Percentiles rank a stretch among this genome's conserved stretches.
Conservation (phyloP, 2,329 filamentous ascomycete species). For the Exophiala viscosa region DNA sequence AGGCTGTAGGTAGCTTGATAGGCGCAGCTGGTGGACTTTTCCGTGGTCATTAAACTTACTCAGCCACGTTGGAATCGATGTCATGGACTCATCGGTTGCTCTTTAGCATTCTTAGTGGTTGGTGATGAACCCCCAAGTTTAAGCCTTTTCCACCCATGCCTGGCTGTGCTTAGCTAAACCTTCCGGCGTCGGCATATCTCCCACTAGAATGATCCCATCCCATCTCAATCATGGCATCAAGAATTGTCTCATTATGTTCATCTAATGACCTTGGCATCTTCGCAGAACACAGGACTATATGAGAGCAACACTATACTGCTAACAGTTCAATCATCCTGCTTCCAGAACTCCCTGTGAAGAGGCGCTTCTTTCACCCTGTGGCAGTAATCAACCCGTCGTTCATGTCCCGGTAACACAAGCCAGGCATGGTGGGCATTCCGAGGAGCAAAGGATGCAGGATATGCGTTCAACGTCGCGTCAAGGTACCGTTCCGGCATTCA, state of each 20-base stretch:
- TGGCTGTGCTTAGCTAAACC: too few species aligned
- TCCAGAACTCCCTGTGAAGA: background rate
- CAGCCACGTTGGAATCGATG: too few species aligned
- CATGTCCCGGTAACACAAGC: background rate
- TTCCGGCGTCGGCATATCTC: too few species aligned
- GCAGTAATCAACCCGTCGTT: background rate
- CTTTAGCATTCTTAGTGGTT: too few species aligned
- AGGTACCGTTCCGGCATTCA: slow-evolving; percentile 9
- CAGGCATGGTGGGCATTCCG: slow-evolving; percentile 41
- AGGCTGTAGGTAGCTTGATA: too few species aligned
- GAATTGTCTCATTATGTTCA: background rate
- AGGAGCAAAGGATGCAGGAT: slow-evolving; percentile 41
- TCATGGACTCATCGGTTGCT: too few species aligned
- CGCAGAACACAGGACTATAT: background rate
- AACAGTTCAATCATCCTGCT: background rate
- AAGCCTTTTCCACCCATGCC: too few species aligned
- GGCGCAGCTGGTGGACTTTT: too few species aligned
- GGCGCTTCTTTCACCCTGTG: background rate
- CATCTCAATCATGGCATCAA: background rate
- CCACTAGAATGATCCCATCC: too few species aligned
- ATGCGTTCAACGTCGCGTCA: slow-evolving; percentile 40
- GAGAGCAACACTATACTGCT: too few species aligned
- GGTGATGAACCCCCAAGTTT: too few species aligned
- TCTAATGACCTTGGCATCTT: background rate
- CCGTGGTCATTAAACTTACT: too few species aligned